phyloP scores from a whole-genome alignment of 441 rosid genomes.

The Metrosideros polymorpha region DNA sequence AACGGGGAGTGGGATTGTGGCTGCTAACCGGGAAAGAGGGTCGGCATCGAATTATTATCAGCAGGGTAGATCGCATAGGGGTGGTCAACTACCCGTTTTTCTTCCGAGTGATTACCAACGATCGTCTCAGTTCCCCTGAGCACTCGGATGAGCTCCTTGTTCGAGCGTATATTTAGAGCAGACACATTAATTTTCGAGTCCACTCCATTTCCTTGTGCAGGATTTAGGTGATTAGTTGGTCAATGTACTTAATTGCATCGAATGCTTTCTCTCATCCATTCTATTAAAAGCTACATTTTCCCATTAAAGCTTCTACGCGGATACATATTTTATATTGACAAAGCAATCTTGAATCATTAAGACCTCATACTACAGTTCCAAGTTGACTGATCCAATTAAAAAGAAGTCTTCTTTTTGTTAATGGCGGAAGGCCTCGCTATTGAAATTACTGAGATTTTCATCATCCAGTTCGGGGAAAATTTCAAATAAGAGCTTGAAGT shows the following conservation, averaged over 20 bases:
- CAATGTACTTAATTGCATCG: background rate
- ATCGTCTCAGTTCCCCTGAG: constrained; percentile 34
- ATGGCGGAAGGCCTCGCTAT: background rate
- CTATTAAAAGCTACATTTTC: background rate
- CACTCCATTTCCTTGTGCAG: background rate
- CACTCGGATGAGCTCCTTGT: background rate
- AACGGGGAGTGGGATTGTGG: constrained; percentile 20
- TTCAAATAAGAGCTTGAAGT: too few relatives aligned
- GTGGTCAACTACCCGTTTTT: constrained; percentile 80
- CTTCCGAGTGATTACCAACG: constrained; percentile 67
- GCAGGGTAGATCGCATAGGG: constrained; percentile 65
- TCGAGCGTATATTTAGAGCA: background rate
- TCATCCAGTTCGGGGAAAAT: background rate
- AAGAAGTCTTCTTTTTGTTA: background rate
- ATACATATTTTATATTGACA: background rate
- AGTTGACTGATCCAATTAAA: background rate
- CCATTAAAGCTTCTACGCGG: background rate
- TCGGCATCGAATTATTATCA: constrained; percentile 32
- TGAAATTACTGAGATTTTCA: background rate
- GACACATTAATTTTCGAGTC: background rate
- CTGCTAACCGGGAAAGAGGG: constrained; percentile 27
- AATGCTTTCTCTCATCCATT: background rate
- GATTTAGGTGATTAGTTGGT: background rate
- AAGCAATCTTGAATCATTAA: background rate
- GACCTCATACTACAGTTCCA: background rate